Base-by-base conservation (phyloP, 140 eudicot species). In the Anethum foeniculum region DNA sequence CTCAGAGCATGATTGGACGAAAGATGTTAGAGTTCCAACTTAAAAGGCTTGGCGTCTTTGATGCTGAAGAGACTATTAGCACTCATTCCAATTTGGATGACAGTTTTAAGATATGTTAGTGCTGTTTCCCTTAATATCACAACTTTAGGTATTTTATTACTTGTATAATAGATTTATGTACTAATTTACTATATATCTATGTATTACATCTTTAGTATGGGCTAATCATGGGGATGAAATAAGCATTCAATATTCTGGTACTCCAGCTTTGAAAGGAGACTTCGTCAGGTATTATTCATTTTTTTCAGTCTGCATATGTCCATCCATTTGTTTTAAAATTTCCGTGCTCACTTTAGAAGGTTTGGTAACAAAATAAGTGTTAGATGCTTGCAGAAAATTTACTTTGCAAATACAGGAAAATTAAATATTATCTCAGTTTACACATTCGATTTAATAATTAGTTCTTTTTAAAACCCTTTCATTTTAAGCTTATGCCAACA, bases 21-120 rank as follows among this genome's bases (percentile, higher is more conserved):
- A 94, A 87, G 88, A 89, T 90, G 94, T 79, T 94, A 91, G 99
- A 94, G 87, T 80, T 86, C 52, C 99, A 94, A 90, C 94, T 94
- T 58, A 89, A 85, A 81, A 88, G 97, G 88, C 96, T 94, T 80
- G 95, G 99, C 74, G 88, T 89, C 73, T 94, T 94, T 82, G 88
- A 82, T 82, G 97, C 93, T 76, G 88, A 90, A 25, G 93, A 93
- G 82, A 87, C 87, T 74, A 91, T 93, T 41, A 86, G 81, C 78
- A 12, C 87, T 69, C 88, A 94, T 86, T 89, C 97, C 71, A 86
- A 85, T 81, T 90, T 94, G 77, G 98, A 94, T 68, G 94, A 90
- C 71, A 77, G 83, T 82, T 94, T 87, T 76, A 94, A 92, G 84
- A 90, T 90, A 75, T 75, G 98, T 94, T 60, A 67, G 89, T 83